phyloP scores from a whole-genome alignment of 1,139 yeast species.

The Taiozyma onychis region DNA sequence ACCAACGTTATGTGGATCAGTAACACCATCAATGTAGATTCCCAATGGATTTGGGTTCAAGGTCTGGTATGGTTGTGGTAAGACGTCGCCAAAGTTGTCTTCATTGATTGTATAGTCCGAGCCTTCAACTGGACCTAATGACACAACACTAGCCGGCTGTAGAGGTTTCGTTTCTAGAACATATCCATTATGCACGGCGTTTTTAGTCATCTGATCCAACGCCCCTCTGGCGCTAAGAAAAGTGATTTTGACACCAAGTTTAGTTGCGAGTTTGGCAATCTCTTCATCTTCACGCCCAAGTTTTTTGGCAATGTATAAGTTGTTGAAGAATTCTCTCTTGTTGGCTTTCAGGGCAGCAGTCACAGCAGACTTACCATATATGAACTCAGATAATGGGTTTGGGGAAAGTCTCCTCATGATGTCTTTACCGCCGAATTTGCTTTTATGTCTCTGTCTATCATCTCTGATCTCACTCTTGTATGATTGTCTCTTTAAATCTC shows the following conservation, averaged over 20 bases:
- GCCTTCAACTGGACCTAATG: conserved; percentile 30
- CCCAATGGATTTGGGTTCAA: conserved; percentile 56
- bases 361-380: conserved; percentile 77
- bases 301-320: conserved; percentile 44
- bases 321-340: conserved; percentile 47
- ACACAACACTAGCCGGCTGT: conserved; percentile 36
- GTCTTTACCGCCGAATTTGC: conserved; percentile 11
- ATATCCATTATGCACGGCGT: conserved; percentile 80
- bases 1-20: conserved; percentile 90
- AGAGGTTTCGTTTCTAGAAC: conserved; percentile 66
- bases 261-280: conserved; percentile 42
- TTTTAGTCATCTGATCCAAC: conserved; percentile 53
- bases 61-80: conserved; percentile 15
- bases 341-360: conserved; percentile 58
- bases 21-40: conserved; percentile 70
- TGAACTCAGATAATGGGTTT: conserved; percentile 54
- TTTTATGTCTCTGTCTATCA: conserved; percentile 14
- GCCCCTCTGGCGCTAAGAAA: conserved; percentile 46
- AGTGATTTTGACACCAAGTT: conserved; percentile 38
- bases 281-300: conserved; percentile 31
- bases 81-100: conserved; percentile 18
- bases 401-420: conserved; percentile 15
- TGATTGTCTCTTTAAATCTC: conserved; percentile 12
- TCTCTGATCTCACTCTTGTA: conserved; percentile 3
- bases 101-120: conserved; percentile 23